Percentiles rank a stretch among this genome's conserved stretches.
Evolutionary conservation across 352 stramenopile genomes (phyloP).

Genomic region (Pythium coloratum): DNA sequence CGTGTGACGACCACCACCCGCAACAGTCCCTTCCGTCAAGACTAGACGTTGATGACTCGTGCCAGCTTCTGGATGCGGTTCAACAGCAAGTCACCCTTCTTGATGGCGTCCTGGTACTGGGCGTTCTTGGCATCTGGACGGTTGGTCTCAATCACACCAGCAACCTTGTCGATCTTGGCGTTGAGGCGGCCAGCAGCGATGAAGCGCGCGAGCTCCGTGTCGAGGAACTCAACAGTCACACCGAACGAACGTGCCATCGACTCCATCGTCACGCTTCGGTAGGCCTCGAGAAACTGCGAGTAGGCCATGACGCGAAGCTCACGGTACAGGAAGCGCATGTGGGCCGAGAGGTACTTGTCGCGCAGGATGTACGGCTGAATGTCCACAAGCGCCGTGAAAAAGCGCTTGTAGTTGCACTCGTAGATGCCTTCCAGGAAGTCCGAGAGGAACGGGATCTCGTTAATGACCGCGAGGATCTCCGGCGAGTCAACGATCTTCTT

Average conservation of each 20-base stretch:
- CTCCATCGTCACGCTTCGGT: conserved; percentile 94
- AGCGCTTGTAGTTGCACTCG: conserved; percentile 97
- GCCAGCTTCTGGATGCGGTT: conserved; percentile 99
- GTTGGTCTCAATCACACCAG: conserved; percentile 98
- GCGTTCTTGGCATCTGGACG: conserved; percentile 98
- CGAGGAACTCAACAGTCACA: conserved; percentile 93
- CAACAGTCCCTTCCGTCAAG: neutral
- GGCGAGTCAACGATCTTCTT: conserved; percentile 97
- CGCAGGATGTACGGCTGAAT: conserved; percentile 82
- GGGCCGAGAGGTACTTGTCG: conserved; percentile 94
- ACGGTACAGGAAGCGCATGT: conserved; percentile 93
- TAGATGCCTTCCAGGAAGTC: conserved; percentile 96
- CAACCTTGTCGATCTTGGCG: conserved; percentile 99
- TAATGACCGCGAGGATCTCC: conserved; percentile 92
- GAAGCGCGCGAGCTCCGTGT: conserved; percentile 97
- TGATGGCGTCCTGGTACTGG: conserved; percentile 98
- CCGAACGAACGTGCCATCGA: conserved; percentile 98
- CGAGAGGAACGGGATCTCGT: conserved; percentile 73
- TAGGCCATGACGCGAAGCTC: conserved; percentile 98
- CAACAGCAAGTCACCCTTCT: conserved; percentile 98
- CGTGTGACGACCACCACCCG: neutral
- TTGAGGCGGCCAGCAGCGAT: conserved; percentile 96
- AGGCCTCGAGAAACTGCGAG: conserved; percentile 98
- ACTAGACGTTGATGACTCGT: conserved; percentile 92
- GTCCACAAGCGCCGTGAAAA: conserved; percentile 93